Percentiles rank a stretch among this genome's conserved stretches.
Evolutionary conservation across 495 filamentous ascomycete species (phyloP).

Genomic region (Penicillium manginii): DNA sequence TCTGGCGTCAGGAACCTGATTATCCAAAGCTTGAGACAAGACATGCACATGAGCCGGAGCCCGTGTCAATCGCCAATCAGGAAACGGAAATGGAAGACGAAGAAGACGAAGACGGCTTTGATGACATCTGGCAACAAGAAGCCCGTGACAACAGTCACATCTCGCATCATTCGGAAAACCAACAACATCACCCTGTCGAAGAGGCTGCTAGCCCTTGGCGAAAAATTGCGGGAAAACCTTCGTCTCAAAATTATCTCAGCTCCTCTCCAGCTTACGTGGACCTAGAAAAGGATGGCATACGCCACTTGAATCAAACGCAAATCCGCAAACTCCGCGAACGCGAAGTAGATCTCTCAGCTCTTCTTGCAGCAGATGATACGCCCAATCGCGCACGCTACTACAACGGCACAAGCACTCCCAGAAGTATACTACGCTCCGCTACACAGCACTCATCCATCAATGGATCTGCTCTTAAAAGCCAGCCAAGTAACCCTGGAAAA

Average conservation of each 20-base stretch:
- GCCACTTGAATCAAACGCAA: slow-evolving; percentile 38
- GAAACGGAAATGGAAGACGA: slow-evolving; percentile 11
- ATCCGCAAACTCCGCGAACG: slow-evolving; percentile 43
- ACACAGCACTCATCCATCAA: slow-evolving; percentile 21
- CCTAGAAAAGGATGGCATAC: slow-evolving; percentile 31
- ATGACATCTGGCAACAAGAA: slow-evolving; percentile 49
- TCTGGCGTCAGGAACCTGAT: slow-evolving; percentile 4
- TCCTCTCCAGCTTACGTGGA: slow-evolving; percentile 40
- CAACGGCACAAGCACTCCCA: slow-evolving; percentile 43
- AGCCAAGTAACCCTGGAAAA: slow-evolving; percentile 20
- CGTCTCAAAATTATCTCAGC: slow-evolving; percentile 17
- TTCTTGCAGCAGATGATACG: slow-evolving; percentile 41
- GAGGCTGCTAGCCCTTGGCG: slow-evolving; percentile 21
- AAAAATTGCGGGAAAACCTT: slow-evolving; percentile 7
- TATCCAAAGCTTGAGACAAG: neutral
- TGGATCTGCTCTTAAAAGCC: slow-evolving; percentile 15
- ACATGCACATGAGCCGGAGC: neutral
- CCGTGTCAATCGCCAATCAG: neutral
- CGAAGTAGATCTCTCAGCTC: slow-evolving; percentile 42
- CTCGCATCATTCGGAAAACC: slow-evolving; percentile 29
- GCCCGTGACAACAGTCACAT: slow-evolving; percentile 40
- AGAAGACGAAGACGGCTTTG: slow-evolving; percentile 21
- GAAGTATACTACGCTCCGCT: slow-evolving; percentile 24
- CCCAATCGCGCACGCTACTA: slow-evolving; percentile 49
- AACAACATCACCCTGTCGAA: neutral